A percentile compares a stretch with the other conserved stretches of the same genome.
phyloP scores from a whole-genome alignment of 2,329 filamentous ascomycete genomes.

The Stagonosporopsis chrysanthemi region DNA sequence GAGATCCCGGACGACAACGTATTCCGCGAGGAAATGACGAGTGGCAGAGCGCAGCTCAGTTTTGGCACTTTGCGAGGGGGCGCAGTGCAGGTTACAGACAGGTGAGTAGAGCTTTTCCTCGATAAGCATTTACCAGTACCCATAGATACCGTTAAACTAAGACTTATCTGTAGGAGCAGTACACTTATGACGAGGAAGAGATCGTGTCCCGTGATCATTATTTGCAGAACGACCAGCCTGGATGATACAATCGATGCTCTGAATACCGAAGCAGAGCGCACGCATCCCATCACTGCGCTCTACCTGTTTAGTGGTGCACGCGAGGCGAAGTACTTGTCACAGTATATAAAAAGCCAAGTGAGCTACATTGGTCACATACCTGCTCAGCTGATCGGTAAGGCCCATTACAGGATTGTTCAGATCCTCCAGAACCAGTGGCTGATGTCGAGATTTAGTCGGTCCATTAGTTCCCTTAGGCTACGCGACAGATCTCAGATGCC shows the following conservation, averaged over 20 bases:
- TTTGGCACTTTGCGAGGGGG: background rate
- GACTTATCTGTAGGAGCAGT: background rate
- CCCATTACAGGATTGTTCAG: background rate
- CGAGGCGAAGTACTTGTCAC: background rate
- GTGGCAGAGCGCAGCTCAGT: background rate
- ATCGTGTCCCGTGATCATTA: background rate
- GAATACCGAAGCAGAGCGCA: background rate
- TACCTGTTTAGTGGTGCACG: background rate
- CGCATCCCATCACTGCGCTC: background rate
- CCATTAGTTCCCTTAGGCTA: background rate
- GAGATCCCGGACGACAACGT: background rate
- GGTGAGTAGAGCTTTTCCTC: background rate
- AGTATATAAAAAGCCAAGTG: background rate
- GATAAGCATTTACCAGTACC: background rate
- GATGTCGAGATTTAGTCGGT: background rate
- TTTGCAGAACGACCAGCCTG: background rate
- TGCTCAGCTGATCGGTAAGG: background rate
- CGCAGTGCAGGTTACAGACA: background rate
- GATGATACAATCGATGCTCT: background rate
- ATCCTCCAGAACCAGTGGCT: background rate
- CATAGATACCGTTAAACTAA: background rate
- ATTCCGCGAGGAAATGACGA: background rate
- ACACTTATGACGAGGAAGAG: background rate
- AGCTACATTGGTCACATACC: background rate
- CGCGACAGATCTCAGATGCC: background rate